Base-by-base conservation (phyloP, 106 monocot genomes). In the Dioscorea zingiberensis region DNA sequence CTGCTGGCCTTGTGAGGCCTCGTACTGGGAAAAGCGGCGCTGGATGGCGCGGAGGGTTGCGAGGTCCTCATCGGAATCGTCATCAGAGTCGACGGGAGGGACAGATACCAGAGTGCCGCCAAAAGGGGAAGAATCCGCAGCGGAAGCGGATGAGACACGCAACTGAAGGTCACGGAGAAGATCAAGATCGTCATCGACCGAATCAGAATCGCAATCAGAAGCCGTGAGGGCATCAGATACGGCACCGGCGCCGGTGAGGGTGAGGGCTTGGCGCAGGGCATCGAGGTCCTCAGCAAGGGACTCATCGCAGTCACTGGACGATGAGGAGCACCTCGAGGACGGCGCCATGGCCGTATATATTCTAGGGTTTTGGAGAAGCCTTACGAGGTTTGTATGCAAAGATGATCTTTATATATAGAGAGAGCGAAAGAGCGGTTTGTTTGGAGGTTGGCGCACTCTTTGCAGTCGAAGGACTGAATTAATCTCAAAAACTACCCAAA, bases 11-110 rank as follows among this genome's bases (percentile, higher is more conserved):
- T 38, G 38, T 2, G 38, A 38, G 10, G 38, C 38, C 38, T 88
- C 67, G 48, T 89, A 98, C 54, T 74, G 75, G 23, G 77, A 54
- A 59, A 98, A 92, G 69, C 84, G 74, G 63, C 81, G 74, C 78
- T 86, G 80, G 55, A 98, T 89, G 3, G 79, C 79, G 13, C 81
- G 77, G 17, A 98, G 78, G 22, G 82, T 93, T 66, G 84, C 89
- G 45, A 84, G 72, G 49, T 93, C 89, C 25, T 98, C 87, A 17
- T 85, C 38, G 38, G 38, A 38, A 38, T 38, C 90, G 4, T 89
- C 79, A 16, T 78, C 80, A 0, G 73, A 71, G 25, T 77, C 81
- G n/a, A 64, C 19, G n/a, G 67, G 46, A 8, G 49, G 60, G 17
- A 21, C 15, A n/a, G 44, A n/a, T n/a, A n/a, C n/a, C 3, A 38